Base-by-base conservation (phyloP, 2,329 filamentous ascomycete genomes). In the Colletotrichum somersetense region DNA sequence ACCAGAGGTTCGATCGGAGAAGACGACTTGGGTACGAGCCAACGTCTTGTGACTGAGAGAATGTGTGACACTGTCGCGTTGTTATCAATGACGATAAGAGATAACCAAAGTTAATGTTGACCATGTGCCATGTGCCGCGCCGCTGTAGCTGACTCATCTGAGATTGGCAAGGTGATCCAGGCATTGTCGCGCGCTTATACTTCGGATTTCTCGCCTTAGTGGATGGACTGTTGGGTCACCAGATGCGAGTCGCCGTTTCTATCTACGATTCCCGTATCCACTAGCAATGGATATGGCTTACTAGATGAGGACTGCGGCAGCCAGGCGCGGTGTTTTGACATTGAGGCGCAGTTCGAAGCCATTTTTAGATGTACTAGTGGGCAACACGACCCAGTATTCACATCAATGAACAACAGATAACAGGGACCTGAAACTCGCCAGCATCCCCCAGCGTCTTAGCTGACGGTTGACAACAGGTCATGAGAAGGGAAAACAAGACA, bases 11-110 rank as follows among this genome's bases (percentile, higher is more conserved):
- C 18, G 18, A n/a, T 11, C 52, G 35, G 10, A 16, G 14, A 26
- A n/a, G 18, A 12, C 16, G 35, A 23, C 35, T 23, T 12, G 46
- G 33, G 5, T 20, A n/a, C 5, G n/a, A 42, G 16, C n/a, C 33
- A 6, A 56, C 20, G 35, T 30, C n/a, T 40, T 16, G 44, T 3
- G 10, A n/a, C n/a, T 16, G 23, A 3, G 10, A 6, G 35, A 30
- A 20, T 20, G 35, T 20, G 16, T 16, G 10, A 38, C 44, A 42
- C 10, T 16, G 46, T 7, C n/a, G n/a, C n/a, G 23, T n/a, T n/a
- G 48, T 53, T 42, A 53, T 63, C 61, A 53, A 63, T 63, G 61
- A 53, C 61, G 61, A 63, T 53, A 63, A 53, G 46, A 63, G 33
- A 30, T 26, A 5, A 11, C 6, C 3, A 44, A 46, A 46, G 10